These are phyloP conservation scores for Effrenium voratum DNA, from an alignment of 73 alveolate genomes.

Conservation along the genomic window DNA sequence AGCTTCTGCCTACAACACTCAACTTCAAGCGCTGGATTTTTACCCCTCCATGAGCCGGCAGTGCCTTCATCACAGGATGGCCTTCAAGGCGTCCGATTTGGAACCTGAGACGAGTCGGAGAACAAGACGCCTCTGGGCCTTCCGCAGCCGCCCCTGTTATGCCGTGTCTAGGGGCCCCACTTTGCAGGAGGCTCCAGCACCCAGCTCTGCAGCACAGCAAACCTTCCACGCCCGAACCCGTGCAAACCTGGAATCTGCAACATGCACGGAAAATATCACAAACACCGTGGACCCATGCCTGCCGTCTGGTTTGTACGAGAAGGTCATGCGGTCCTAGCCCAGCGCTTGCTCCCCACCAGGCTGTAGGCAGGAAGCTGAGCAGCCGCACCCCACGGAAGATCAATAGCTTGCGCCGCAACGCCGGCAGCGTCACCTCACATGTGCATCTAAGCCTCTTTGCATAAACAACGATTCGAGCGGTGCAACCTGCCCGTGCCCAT, in stretches of 20 bases:
- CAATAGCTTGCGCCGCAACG: conserved; percentile 47
- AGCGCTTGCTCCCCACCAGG: background rate
- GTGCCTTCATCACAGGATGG: conserved; percentile 84
- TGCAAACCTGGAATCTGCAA: too few species aligned
- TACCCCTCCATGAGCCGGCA: background rate
- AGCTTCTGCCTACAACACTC: conserved; percentile 54
- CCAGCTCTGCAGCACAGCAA: conserved; percentile 83
- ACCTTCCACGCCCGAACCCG: conserved; percentile 6
- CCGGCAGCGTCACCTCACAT: conserved; percentile 41
- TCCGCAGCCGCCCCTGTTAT: background rate
- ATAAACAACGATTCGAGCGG: too few species aligned
- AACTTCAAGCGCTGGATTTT: too few species aligned
- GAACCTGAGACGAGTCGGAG: conserved; percentile 18
- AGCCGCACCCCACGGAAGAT: conserved; percentile 41
- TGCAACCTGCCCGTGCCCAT: too few species aligned
- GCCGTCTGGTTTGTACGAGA: conserved; percentile 73
- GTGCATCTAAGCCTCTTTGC: too few species aligned
- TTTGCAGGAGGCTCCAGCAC: conserved; percentile 87
- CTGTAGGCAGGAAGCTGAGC: background rate
- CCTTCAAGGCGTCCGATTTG: conserved; percentile 76
- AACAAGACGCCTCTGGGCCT: too few species aligned
- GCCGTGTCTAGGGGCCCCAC: conserved; percentile 3
- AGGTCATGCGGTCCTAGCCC: conserved; percentile 78
- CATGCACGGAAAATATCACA: background rate
- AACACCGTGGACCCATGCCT: background rate